Evolutionary conservation across 306 rosid genomes (phyloP), one percentile per base, ranked within the genome.

Genomic region (Oxytropis ochrocephala): DNA sequence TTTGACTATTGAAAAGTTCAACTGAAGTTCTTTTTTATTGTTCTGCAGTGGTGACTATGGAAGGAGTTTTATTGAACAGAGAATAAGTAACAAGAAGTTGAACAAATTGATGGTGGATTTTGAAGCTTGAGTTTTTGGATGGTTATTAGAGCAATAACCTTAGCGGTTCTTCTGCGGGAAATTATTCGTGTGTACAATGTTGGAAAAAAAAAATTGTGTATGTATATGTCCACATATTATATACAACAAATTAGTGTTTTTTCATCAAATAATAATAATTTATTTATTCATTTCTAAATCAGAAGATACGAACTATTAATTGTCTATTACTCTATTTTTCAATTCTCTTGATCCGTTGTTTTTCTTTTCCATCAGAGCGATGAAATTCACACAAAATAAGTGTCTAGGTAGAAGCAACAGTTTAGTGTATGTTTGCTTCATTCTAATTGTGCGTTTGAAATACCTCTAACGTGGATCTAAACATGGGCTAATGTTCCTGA

Each of bases 21-120:
- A 63, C 61, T 54, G 7, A 36, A 5, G 4, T 60, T 53, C 0
- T 4, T 43, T 62, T 35, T 50, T 5, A 16, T 10, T 36, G 11
- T 0, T 81, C 4, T 72, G 61, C 94, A 90, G 98, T 13, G 18
- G 2, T 7, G 91, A 85, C 36, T 44, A 74, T 19, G 92, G 70
- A 3, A 63, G 64, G 65, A 79, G 63, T 59, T 80, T 80, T 61
- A 78, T 86, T 29, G 91, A 70, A 39, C 88, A 88, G 66, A 88
- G 83, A 77, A 86, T 93, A 35, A 88, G 90, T 86, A 90, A 88
- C 88, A 88, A 90, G 83, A 93, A 93, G 81, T 55, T 93, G 85
- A 88, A 83, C 85, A 81, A 93, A 78, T 54, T 90, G 67, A 88
- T 88, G 90, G 89, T 88, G 79, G 82, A 81, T 55, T 86, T 81